Evolutionary conservation across 345 rosid species (phyloP), one percentile per base, ranked within the genome.

Genomic region (Xanthoceras sorbifolium): DNA sequence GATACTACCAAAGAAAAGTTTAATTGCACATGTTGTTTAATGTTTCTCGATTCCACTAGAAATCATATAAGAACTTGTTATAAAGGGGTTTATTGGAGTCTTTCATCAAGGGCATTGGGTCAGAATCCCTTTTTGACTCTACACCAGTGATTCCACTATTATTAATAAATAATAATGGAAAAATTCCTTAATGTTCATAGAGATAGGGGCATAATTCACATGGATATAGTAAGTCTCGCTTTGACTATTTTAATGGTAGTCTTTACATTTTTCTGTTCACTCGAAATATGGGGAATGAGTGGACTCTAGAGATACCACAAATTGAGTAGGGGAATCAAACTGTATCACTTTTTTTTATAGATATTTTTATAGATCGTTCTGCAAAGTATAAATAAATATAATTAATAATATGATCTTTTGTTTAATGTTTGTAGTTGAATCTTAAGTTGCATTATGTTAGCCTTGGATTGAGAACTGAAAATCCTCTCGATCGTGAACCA

Each of bases 231-330:
- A 74, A 74, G 73, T 57, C 73, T 67, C 55, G 20, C 31, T 67
- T 76, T 67, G 44, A 12, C 63, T 57, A 38, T 54, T 67, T 67
- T 25, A 67, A 76, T 67, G 57, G 59, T n/a, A 76, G 59, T 76
- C 57, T 77, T 69, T 60, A 76, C 62, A 69, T 69, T 59, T 76
- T 76, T 1, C 60, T 25, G 69, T 67, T 69, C 32, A 6, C 74
- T 76, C 15, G 28, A 29, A 61, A 46, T 44, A 59, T 69, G 69
- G 34, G 25, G 34, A 57, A 77, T 31, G 46, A 59, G 74, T 60
- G 34, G 25, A 73, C 46, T 44, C 22, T 40, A 61, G 44, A 36
- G 57, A 42, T 73, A 44, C n/a, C 26, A 59, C 22, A 23, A 28
- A 61, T 73, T 42, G 54, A 72, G 44, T n/a, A 20, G n/a, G 42